Base-by-base conservation (phyloP, 2,329 filamentous ascomycete genomes). In the Stemphylium vesicarium region DNA sequence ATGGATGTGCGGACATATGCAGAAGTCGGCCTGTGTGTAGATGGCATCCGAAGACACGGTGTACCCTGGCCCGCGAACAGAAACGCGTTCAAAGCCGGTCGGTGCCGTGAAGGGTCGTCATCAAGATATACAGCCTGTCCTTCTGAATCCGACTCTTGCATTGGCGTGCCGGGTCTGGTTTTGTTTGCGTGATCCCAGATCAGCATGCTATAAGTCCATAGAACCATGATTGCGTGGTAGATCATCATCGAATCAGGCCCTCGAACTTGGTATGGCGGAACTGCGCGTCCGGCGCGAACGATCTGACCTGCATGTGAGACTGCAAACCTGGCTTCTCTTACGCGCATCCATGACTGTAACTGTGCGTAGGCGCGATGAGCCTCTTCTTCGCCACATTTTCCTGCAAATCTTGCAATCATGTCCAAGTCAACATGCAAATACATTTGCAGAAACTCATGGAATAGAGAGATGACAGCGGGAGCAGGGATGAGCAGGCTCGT, bases 351-450 rank as follows among this genome's bases (percentile, higher is more conserved):
- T 22, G 82, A 33, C 24, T 43, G 41, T 32, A 51, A 20, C 3
- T 16, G 22, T 7, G 31, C 44, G 24, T 51, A 51, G 9, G 48
- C 48, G 20, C 40, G 40, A 24, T 83, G 80, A 2, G 87, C 86
- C 64, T 87, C 84, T 18, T 86, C 85, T 59, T 87, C 83, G 18
- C 85, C 86, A 59, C 87, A 85, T 48, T 85, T 85, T 7, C 87
- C 87, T 0, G 85, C 83, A 59, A 89, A 88, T 2, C 87, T 79
- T 61, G 88, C 85, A 18, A 89, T 74, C 55, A 87, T 85, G 57
- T 87, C 83, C 2, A 88, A 76, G 0, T 84, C 84, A 35, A 86
- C 80, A 68, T 88, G 83, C 4, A 89, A 76, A 59, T 86, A 83
- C 80, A 89, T 84, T 58, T 85, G 76, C 1, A 88, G 71, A 3